Evolutionary conservation across 2,329 filamentous ascomycete species (phyloP).

Genomic region (Fusarium sp.): DNA sequence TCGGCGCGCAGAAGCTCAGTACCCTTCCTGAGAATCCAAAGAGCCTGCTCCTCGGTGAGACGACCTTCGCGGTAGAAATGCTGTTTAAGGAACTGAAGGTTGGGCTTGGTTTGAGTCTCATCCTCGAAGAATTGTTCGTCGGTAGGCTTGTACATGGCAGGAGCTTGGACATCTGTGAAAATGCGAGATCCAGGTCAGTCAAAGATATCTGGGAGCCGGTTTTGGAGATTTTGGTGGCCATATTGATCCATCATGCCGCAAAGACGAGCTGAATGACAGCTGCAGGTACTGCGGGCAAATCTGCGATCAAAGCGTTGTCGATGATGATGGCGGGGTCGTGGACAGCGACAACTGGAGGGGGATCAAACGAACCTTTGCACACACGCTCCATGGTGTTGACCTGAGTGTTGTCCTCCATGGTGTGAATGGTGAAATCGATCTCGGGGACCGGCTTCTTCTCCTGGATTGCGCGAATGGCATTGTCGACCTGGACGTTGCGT

Average conservation of each 20-base stretch:
- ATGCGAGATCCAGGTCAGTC: conserved; percentile 32
- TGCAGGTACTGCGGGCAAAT: conserved; percentile 11
- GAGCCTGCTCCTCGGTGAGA: conserved; percentile 94
- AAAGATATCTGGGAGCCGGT: conserved; percentile 3
- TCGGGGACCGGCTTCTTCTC: conserved; percentile 96
- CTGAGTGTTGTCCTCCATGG: conserved; percentile 96
- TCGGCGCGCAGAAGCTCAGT: conserved; percentile 89
- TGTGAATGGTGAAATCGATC: conserved; percentile 98
- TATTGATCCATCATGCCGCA: not conserved
- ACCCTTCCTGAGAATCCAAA: conserved; percentile 92
- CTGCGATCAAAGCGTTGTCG: conserved; percentile 27
- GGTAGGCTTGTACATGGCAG: conserved; percentile 90
- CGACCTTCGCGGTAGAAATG: conserved; percentile 98
- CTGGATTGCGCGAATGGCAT: conserved; percentile 89
- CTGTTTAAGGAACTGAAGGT: conserved; percentile 94
- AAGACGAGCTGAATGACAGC: not conserved
- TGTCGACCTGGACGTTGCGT: conserved; percentile 77
- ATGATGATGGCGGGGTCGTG: conserved; percentile 40
- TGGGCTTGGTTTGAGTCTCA: conserved; percentile 85
- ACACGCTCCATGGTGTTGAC: conserved; percentile 96
- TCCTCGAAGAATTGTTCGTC: conserved; percentile 96
- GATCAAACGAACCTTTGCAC: conserved; percentile 83
- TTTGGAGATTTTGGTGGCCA: not conserved
- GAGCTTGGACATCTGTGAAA: conserved; percentile 89
- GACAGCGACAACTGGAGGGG: conserved; percentile 31